phyloP scores from a whole-genome alignment of 805 yeast genomes.

The Myxozyma neglecta region DNA sequence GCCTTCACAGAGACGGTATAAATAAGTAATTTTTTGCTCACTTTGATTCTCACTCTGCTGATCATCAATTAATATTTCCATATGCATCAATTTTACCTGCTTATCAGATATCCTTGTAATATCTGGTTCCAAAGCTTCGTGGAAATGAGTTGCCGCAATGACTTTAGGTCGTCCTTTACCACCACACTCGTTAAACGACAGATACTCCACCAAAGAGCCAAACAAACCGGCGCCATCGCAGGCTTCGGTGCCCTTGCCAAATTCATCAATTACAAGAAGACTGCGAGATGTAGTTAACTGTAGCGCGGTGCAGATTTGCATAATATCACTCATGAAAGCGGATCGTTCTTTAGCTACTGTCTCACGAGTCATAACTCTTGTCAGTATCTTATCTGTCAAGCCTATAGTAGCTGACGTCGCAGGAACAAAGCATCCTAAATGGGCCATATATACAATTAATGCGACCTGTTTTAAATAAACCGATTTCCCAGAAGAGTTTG shows the following conservation, averaged over 20 bases:
- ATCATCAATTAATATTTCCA: slow-evolving; percentile 39
- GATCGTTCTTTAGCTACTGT: slow-evolving; percentile 45
- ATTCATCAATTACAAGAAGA: slow-evolving; percentile 53
- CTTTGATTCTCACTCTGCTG: neutral
- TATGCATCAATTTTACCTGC: slow-evolving; percentile 42
- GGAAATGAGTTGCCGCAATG: slow-evolving; percentile 48
- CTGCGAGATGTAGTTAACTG: slow-evolving; percentile 45
- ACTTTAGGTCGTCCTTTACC: slow-evolving; percentile 35
- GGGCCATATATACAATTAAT: slow-evolving; percentile 50
- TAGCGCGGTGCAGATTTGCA: slow-evolving; percentile 48
- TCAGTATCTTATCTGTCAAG: slow-evolving; percentile 49
- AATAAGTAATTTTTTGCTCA: slow-evolving; percentile 25
- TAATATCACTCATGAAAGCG: slow-evolving; percentile 53
- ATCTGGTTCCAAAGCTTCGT: slow-evolving; percentile 34
- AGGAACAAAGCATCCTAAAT: slow-evolving; percentile 58
- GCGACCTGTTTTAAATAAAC: slow-evolving; percentile 53
- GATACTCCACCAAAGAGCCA: slow-evolving; percentile 43
- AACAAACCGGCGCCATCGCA: slow-evolving; percentile 46
- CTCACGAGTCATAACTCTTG: slow-evolving; percentile 49
- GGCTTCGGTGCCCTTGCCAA: slow-evolving; percentile 54
- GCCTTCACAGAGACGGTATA: slow-evolving; percentile 16
- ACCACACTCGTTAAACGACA: slow-evolving; percentile 18
- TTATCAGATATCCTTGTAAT: neutral
- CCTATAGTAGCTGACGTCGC: slow-evolving; percentile 50
- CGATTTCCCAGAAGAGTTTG: slow-evolving; percentile 55